Base-by-base conservation (phyloP, 768 basidiomycete genomes). In the Boletus rubroflammeus region DNA sequence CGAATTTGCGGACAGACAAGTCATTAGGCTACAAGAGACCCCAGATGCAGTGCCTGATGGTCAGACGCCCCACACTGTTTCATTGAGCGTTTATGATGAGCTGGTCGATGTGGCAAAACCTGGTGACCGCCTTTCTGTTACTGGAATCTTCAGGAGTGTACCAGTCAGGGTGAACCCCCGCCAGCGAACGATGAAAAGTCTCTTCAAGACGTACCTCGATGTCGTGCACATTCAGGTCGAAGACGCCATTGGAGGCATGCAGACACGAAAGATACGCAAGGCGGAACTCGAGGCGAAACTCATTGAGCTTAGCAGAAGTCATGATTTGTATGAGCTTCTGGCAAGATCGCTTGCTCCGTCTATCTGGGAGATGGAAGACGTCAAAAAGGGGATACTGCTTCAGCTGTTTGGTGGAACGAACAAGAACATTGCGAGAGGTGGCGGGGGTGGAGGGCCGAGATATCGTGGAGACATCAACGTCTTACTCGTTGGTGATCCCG, bases 401-500 rank as follows among this genome's bases (percentile, higher is more conserved):
- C 96, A 98, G 70, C 73, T 99, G 25, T 98, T 99, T 71, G 97
- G 97, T 3, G 97, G 97, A 0, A 98, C 97, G 34, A 98, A 98
- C 72, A 99, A 99, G 78, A 93, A 78, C 63, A 90, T 98, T 59
- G 81, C 90, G 2, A 79, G 85, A 51, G 97, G 97, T 49, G 95
- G 96, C 10, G 96, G 96, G 5, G 93, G 88, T 2, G 96, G 96
- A 3, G 97, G 97, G 1, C 96, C 97, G 6, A 79, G 96, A 67
- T 99, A 97, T 68, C 82, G 97, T 62, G 97, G 97, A 0, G 97
- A 99, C 69, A 97, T 99, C 76, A 99, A 99, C 59, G 91, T 99
- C 10, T 72, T 99, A 15, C 82, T 98, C 39, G 96, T 99, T 38
- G 97, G 97, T 63, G 96, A 99, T 70, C 97, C 97, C 13, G 97